phyloP scores from a whole-genome alignment of 345 rosid genomes.

The Erodium maritimum region DNA sequence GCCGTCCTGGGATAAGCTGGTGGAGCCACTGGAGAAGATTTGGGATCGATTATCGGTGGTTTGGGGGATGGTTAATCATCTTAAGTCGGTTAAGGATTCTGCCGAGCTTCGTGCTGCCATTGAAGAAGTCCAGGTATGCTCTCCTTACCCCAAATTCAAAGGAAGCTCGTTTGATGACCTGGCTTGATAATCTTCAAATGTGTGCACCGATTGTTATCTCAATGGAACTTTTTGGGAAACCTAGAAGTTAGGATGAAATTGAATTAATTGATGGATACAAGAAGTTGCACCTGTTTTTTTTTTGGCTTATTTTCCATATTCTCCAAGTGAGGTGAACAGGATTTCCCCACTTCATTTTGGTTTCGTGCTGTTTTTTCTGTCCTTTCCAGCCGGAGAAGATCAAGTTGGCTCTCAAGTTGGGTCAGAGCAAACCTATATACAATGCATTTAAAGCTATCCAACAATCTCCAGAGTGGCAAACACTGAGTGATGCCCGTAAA shows the following conservation, averaged over 20 bases:
- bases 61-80: slow-evolving; percentile 77
- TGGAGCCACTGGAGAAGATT: slow-evolving; percentile 88
- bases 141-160: neutral
- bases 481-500: slow-evolving; percentile 53
- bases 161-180: too few species aligned
- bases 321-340: neutral
- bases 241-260: neutral
- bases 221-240: neutral
- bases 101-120: slow-evolving; percentile 83
- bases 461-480: slow-evolving; percentile 59
- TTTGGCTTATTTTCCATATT: too few species aligned
- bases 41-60: slow-evolving; percentile 48
- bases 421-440: slow-evolving; percentile 72
- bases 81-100: slow-evolving; percentile 77
- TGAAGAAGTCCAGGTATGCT: slow-evolving; percentile 77
- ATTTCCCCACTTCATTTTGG: neutral
- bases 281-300: neutral
- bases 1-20: slow-evolving; percentile 80
- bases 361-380: slow-evolving; percentile 4
- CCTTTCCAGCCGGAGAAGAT: slow-evolving; percentile 64
- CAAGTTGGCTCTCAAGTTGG: slow-evolving; percentile 54
- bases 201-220: too few species aligned
- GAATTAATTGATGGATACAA: neutral
- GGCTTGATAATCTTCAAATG: too few species aligned
- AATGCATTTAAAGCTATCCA: slow-evolving; percentile 61